Evolutionary conservation across 768 basidiomycete species (phyloP).

Genomic region (Dacryopinax primogenitus): DNA sequence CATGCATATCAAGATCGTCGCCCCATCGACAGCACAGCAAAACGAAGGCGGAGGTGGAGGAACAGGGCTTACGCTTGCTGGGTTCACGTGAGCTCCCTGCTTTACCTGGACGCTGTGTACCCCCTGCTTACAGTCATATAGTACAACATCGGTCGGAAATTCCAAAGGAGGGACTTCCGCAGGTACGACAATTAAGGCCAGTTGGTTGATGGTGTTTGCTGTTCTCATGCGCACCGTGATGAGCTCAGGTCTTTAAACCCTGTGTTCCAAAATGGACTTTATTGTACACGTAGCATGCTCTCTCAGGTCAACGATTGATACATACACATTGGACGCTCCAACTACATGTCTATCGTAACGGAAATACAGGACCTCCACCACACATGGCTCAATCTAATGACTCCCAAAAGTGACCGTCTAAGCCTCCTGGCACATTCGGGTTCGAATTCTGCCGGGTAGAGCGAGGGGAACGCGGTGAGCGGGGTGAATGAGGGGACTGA

Average conservation of each 20-base stretch:
- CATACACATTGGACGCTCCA: background rate
- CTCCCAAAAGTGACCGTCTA: background rate
- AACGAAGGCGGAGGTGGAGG: background rate
- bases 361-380: background rate
- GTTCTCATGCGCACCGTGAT: background rate
- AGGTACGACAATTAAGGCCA: background rate
- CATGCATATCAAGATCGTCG: slow-evolving; percentile 5
- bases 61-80: background rate
- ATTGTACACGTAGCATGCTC: background rate
- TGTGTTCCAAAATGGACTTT: background rate
- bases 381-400: background rate
- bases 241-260: background rate
- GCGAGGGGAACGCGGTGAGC: background rate
- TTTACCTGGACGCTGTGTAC: background rate
- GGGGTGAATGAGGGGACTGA: background rate
- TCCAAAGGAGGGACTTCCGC: background rate
- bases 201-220: background rate
- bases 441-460: background rate
- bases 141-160: background rate
- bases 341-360: background rate
- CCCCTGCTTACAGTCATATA: background rate
- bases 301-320: background rate
- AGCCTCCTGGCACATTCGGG: background rate
- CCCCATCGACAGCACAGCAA: background rate
- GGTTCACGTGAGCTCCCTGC: background rate